Percentiles rank a stretch among this genome's conserved stretches.
These are phyloP conservation scores for Candida incommunis DNA, from an alignment of 805 yeast genomes.

Conservation along the genomic window DNA sequence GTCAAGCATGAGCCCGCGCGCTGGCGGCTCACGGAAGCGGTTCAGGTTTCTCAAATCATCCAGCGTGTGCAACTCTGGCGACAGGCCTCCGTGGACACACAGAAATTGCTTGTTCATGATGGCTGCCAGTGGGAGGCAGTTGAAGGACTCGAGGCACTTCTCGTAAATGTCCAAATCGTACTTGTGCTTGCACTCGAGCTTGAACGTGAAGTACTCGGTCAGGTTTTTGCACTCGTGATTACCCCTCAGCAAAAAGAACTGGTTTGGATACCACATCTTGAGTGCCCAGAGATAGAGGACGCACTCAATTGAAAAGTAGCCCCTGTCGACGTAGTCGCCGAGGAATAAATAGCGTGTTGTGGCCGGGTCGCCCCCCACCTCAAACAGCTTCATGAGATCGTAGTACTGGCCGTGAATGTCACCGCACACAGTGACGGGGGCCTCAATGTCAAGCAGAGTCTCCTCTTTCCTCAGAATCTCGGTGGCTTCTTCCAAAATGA, in stretches of 20 bases:
- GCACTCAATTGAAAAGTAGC: slow-evolving; percentile 71
- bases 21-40: slow-evolving; percentile 86
- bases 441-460: slow-evolving; percentile 64
- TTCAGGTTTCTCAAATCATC: slow-evolving; percentile 57
- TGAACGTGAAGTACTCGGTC: slow-evolving; percentile 88
- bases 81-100: slow-evolving; percentile 93
- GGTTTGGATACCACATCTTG: slow-evolving; percentile 59
- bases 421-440: slow-evolving; percentile 94
- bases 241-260: slow-evolving; percentile 76
- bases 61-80: slow-evolving; percentile 64
- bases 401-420: slow-evolving; percentile 95
- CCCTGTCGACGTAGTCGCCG: slow-evolving; percentile 95
- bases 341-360: slow-evolving; percentile 66
- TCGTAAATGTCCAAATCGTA: slow-evolving; percentile 54
- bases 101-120: slow-evolving; percentile 86
- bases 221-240: slow-evolving; percentile 91
- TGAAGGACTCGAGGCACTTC: slow-evolving; percentile 63
- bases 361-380: slow-evolving; percentile 82
- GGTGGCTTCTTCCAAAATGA: slow-evolving; percentile 54
- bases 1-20: slow-evolving; percentile 88
- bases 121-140: slow-evolving; percentile 83
- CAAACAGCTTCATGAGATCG: slow-evolving; percentile 80
- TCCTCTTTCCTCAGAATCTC: slow-evolving; percentile 55
- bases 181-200: slow-evolving; percentile 79
- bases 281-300: slow-evolving; percentile 58